A percentile compares a stretch with the other conserved stretches of the same genome.
Evolutionary conservation across 352 stramenopile species (phyloP).

Genomic region (Pythium monospermum): DNA sequence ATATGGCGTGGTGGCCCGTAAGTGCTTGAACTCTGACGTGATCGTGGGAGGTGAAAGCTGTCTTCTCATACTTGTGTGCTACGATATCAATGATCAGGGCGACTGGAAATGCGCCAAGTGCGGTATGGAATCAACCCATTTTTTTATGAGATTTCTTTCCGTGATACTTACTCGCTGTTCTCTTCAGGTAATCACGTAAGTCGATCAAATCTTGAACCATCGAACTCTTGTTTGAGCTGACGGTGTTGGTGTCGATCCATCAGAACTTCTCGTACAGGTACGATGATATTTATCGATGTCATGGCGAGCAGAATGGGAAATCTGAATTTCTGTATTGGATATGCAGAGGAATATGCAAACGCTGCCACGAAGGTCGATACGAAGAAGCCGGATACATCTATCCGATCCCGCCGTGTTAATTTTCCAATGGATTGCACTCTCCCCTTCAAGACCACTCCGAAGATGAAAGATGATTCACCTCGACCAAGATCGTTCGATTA

Average conservation of each 20-base stretch:
- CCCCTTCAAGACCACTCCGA: too few relatives aligned
- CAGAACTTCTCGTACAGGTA: slow-evolving; percentile 73
- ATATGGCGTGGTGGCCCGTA: slow-evolving; percentile 83
- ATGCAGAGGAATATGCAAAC: slow-evolving; percentile 52
- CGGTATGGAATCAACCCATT: too few relatives aligned
- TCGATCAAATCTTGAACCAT: background rate
- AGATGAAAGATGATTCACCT: background rate
- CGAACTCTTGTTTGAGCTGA: background rate
- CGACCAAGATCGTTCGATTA: background rate
- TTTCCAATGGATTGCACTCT: too few relatives aligned
- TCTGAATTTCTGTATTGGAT: background rate
- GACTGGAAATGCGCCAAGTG: slow-evolving; percentile 79
- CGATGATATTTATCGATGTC: too few relatives aligned
- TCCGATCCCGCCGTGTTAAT: slow-evolving; percentile 4
- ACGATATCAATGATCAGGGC: slow-evolving; percentile 26
- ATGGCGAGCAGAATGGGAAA: background rate
- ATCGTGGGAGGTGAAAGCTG: slow-evolving; percentile 8
- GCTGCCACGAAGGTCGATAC: slow-evolving; percentile 48
- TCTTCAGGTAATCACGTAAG: slow-evolving; percentile 20
- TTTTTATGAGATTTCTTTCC: too few relatives aligned
- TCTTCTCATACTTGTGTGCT: background rate
- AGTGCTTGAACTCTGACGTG: slow-evolving; percentile 11
- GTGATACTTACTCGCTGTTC: too few relatives aligned
- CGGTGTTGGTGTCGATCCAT: slow-evolving; percentile 1
- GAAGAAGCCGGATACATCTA: slow-evolving; percentile 61